These are phyloP conservation scores for Stylosanthes scabra DNA, from an alignment of 331 rosid species.

Conservation along the genomic window DNA sequence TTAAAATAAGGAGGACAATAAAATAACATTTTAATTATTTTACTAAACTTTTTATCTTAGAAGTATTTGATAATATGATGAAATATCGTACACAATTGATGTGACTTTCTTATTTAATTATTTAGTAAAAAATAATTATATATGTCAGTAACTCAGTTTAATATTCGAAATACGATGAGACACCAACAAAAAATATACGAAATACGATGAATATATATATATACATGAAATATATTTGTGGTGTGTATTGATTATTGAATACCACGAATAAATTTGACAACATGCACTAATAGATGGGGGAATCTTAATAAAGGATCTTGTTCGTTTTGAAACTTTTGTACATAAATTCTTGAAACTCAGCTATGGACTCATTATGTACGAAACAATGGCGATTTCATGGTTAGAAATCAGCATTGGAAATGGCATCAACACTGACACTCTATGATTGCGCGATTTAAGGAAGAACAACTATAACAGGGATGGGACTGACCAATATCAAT, in stretches of 20 bases:
- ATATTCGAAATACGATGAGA: too few relatives aligned
- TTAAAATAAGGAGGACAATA: too few relatives aligned
- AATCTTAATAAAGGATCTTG: not conserved
- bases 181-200: too few relatives aligned
- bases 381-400: not conserved
- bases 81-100: too few relatives aligned
- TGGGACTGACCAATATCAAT: not conserved
- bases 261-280: not conserved
- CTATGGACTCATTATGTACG: not conserved
- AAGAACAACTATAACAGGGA: not conserved
- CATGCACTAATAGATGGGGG: not conserved
- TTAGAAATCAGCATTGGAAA: not conserved
- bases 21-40: too few relatives aligned
- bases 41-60: too few relatives aligned
- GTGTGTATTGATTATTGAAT: not conserved
- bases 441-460: not conserved
- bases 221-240: too few relatives aligned
- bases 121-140: too few relatives aligned
- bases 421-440: not conserved
- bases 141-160: too few relatives aligned
- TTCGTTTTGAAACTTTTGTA: constrained; percentile 5
- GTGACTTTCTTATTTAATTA: too few relatives aligned
- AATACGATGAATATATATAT: too few relatives aligned
- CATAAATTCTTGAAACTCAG: constrained; percentile 1
- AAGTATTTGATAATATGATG: too few relatives aligned